These are phyloP conservation scores for Begonia masoniana DNA, from an alignment of 306 rosid species.

Conservation along the genomic window DNA sequence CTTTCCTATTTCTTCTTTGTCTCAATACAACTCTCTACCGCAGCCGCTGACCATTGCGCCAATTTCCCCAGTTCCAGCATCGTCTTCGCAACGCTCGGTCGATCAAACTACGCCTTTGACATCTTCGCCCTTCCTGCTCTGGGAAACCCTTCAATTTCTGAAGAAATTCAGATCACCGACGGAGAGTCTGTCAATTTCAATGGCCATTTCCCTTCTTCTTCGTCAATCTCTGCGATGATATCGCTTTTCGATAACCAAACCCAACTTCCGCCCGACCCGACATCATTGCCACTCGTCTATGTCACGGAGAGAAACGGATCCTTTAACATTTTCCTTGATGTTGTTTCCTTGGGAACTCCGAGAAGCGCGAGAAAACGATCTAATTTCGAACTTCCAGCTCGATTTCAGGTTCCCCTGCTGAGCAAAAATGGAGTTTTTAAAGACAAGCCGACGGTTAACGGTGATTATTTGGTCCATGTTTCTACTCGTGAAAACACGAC, in stretches of 20 bases:
- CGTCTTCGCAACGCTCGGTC: constrained; percentile 63
- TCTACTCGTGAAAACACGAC: constrained; percentile 66
- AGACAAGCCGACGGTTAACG: constrained; percentile 49
- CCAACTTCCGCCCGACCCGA: constrained; percentile 5
- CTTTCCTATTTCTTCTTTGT: neutral
- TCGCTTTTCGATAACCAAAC: constrained; percentile 20
- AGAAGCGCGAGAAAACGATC: constrained; percentile 16
- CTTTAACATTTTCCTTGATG: constrained; percentile 49
- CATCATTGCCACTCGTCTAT: constrained; percentile 40
- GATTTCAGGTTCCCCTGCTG: constrained; percentile 55
- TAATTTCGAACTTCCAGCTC: constrained; percentile 21
- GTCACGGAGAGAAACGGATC: constrained; percentile 57
- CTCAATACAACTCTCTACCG: neutral
- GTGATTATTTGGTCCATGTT: constrained; percentile 38
- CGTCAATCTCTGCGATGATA: constrained; percentile 12
- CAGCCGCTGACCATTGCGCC: constrained; percentile 10
- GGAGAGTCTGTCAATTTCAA: constrained; percentile 68
- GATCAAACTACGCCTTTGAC: constrained; percentile 46
- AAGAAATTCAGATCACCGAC: constrained; percentile 55
- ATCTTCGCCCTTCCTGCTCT: constrained; percentile 40
- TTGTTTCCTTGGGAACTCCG: constrained; percentile 11
- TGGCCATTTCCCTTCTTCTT: constrained; percentile 56
- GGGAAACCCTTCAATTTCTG: constrained; percentile 1
- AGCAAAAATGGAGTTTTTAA: constrained; percentile 31
- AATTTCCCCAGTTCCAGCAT: constrained; percentile 19